Evolutionary conservation across 169 alveolate species (phyloP), one percentile per base, ranked within the genome.

Genomic region (Sarcocystis neurona): DNA sequence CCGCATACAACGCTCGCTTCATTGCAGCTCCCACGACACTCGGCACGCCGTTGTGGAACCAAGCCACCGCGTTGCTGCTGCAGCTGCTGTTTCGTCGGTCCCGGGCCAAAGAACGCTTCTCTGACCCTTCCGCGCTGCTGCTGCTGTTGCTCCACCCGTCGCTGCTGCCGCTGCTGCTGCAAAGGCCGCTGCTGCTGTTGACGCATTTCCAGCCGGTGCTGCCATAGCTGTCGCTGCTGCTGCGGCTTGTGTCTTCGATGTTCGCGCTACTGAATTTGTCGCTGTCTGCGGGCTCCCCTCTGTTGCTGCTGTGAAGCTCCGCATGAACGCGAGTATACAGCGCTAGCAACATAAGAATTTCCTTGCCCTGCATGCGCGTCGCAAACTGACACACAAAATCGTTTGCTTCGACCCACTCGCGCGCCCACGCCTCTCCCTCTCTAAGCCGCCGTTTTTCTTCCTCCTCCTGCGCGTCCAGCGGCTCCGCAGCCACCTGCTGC

Each of bases 401-500:
- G 53, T 72, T 72, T 53, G 82, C 27, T 39, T 72, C 82, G 43
- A 18, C 41, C 82, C 82, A 72, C 56, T 72, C 82, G 53, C 82
- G 41, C 56, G 56, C 34, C 82, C 82, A 72, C 82, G 82, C 82
- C n/a, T 53, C 82, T 2, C 5, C 30, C 48, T 37, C 46, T 12
- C 82, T 53, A 30, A 56, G 23, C 75, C 20, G 1, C 20, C 27
- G n/a, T 2, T 0, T 2, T 30, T 12, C n/a, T 12, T 72, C 82
- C 56, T 72, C 48, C 58, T 48, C 39, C 3, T 34, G 53, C 10
- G 10, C 58, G 34, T 37, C 34, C 41, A 56, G 56, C n/a, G n/a
- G n/a, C n/a, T n/a, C n/a, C n/a, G n/a, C n/a, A n/a, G n/a, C n/a
- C n/a, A n/a, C n/a, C n/a, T n/a, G n/a, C n/a, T n/a, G n/a, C n/a